Conservation (phyloP, 306 rosid species). For the Medicago truncatula region MtrunA17r5.0-ANR NC_053042.1:20180001-20180500, state of each 20-base stretch:
- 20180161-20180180: constrained; percentile 38
- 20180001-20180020: constrained; percentile 88
- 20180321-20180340: constrained; percentile 97
- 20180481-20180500: constrained; percentile 58
- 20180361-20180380: constrained; percentile 74
- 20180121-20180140: constrained; percentile 99
- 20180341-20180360: constrained; percentile 77
- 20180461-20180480: constrained; percentile 72
- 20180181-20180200: constrained; percentile 26
- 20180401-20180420: constrained; percentile 81
- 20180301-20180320: constrained; percentile 96
- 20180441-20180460: constrained; percentile 61
- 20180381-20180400: constrained; percentile 81
- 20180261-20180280: constrained; percentile 95
- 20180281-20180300: constrained; percentile 91
- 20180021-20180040: constrained; percentile 92
- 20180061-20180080: constrained; percentile 94
- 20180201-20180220: constrained; percentile 31
- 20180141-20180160: constrained; percentile 76
- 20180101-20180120: constrained; percentile 99
- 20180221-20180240: constrained; percentile 73
- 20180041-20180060: constrained; percentile 96
- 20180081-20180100: constrained; percentile 96
- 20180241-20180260: constrained; percentile 98
- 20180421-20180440: constrained; percentile 74